Evolutionary conservation across 768 basidiomycete species (phyloP), one percentile per base, ranked within the genome.

Genomic region (Pisolithus tinctorius): DNA sequence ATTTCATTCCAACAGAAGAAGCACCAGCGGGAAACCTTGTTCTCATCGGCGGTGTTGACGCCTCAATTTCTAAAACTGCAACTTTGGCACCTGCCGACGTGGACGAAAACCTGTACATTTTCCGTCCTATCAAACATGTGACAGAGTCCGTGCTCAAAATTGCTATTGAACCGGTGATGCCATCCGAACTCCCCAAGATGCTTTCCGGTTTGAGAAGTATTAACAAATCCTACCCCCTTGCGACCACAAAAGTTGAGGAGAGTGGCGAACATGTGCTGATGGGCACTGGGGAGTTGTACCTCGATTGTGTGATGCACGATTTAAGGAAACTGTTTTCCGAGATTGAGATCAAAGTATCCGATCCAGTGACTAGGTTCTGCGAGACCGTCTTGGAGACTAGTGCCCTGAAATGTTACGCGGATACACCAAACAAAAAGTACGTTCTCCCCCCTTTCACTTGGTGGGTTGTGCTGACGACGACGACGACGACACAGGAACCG

Each of bases 331-430:
- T 98, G 54, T 99, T 95, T 72, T 84, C 93, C 29, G 96, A 99
- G 74, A 96, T 98, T 59, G 96, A 99, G 76, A 97, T 99, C 77
- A 99, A 99, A 75, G 93, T 98, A 13, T 98, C 95, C 23, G 96
- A 99, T 73, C 96, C 96, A 1, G 93, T 98, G 37, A 95, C 93
- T 14, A 92, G 93, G 64, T 99, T 99, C 73, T 89, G 91, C 64
- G 96, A 99, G 74, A 99, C 96, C 2, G 95, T 98, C 20, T 74
- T 97, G 58, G 96, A 99, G 75, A 98, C 95, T 30, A 93, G 89
- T 58, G 96, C 95, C 4, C 71, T 99, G 56, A 99, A 98, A 71
- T 98, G 95, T 64, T 99, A 99, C 68, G 96, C 96, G 16, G 96
- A 98, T 60, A 98, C 96, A 29, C 96, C 96, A 6, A 99, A 99